Base-by-base conservation (phyloP, 805 yeast genomes). In the Saturnispora ahearnii region DNA sequence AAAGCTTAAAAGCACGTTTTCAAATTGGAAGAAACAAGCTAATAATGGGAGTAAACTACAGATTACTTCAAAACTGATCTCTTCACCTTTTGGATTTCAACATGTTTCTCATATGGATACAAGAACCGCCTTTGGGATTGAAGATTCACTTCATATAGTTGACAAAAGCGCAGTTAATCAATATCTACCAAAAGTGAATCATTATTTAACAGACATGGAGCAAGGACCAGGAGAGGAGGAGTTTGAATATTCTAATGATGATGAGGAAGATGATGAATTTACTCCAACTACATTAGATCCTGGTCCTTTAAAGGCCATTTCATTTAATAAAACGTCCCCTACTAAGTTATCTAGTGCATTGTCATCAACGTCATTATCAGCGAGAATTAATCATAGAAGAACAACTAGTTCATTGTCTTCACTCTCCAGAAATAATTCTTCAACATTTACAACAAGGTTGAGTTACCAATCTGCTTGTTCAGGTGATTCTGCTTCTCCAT, bases 81-180 rank as follows among this genome's bases (percentile, higher is more conserved):
- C 67, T 5, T 24, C 34, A 9, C 50, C 50, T 15, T 48, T 42
- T 36, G 50, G 38, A 11, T 34, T 48, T 15, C 28, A 42, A 15
- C 46, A 48, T 31, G 37, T 48, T 18, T 41, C 43, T 18, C 50
- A 48, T 13, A 12, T 48, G 15, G 50, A 42, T 37, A 15, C 43
- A 21, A 15, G n/a, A 12, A 33, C 45, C 5, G 26, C 28, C 5
- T 47, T 21, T 41, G 45, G 50, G 3, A 15, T 41, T 12, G 32
- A 41, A n/a, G 13, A 9, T 12, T 26, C 50, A 10, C 22, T 47
- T 3, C 34, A 34, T 12, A 15, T 42, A 4, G 34, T 22, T n/a
- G 32, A 37, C 13, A 13, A 21, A 6, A 11, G n/a, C 10, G 12
- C 12, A 9, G 33, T 41, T 28, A 26, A 8, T 11, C n/a, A 26